Percentiles rank a stretch among this genome's conserved stretches.
phyloP scores from a whole-genome alignment of 2,329 filamentous ascomycete species.

The Incumbomyces delicatus region DNA sequence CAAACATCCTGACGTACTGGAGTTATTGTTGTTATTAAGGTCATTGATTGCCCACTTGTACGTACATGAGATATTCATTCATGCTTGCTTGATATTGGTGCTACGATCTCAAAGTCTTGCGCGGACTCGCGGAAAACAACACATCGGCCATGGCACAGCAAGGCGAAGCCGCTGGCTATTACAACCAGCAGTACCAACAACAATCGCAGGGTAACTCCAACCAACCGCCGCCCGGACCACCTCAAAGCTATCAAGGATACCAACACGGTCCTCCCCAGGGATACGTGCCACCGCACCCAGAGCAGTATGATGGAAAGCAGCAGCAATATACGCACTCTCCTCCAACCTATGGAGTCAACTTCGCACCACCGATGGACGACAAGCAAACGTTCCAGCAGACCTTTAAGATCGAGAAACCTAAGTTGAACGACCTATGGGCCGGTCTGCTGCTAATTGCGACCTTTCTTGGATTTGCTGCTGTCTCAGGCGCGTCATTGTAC shows the following conservation, averaged over 20 bases:
- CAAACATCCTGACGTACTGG: no score
- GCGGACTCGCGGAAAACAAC: no score
- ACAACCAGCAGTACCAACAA: constrained; percentile 17
- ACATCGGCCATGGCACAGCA: constrained; percentile 15
- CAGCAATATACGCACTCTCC: constrained; percentile 18
- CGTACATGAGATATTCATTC: no score
- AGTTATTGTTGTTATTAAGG: no score
- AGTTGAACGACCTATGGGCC: constrained; percentile 86
- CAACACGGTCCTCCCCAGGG: constrained; percentile 10
- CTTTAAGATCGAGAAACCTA: constrained; percentile 74
- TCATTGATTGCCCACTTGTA: no score
- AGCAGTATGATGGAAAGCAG: constrained; percentile 11
- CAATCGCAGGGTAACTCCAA: constrained; percentile 9
- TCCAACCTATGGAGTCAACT: constrained; percentile 32
- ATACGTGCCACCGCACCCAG: constrained; percentile 12
- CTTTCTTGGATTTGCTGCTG: constrained; percentile 62
- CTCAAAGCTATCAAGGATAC: constrained; percentile 8
- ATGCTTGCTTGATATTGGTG: no score
- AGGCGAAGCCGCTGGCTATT: constrained; percentile 20
- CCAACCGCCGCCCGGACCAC: constrained; percentile 11
- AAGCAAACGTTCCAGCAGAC: constrained; percentile 61
- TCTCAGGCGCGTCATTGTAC: constrained; percentile 65
- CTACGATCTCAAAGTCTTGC: no score
- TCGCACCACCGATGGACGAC: constrained; percentile 29
- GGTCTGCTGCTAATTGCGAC: constrained; percentile 67